Percentiles rank a stretch among this genome's conserved stretches.
phyloP scores from a whole-genome alignment of 1,139 yeast species.

The Candida dubliniensis region DNA sequence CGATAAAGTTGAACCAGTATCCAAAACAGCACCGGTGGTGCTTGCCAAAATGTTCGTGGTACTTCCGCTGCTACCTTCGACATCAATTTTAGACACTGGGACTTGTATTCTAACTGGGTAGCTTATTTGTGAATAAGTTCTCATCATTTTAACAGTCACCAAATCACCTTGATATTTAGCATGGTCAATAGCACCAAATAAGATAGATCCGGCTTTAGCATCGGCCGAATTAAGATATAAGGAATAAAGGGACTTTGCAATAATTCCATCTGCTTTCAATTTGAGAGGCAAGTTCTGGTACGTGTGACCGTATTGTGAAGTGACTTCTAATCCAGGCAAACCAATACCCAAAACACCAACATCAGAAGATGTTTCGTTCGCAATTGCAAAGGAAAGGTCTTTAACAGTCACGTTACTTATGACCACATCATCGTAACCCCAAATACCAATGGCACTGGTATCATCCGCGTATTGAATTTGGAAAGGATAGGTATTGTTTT shows the following conservation, averaged over 20 bases:
- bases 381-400: conserved; percentile 52
- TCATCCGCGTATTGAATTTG: conserved; percentile 62
- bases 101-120: conserved; percentile 15
- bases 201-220: conserved; percentile 26
- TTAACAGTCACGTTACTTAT: conserved; percentile 44
- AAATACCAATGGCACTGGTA: conserved; percentile 58
- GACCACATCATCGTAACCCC: conserved; percentile 50
- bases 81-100: conserved; percentile 18
- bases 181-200: conserved; percentile 43
- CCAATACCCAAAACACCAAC: conserved; percentile 59
- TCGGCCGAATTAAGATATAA: conserved; percentile 45
- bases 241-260: conserved; percentile 51
- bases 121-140: conserved; percentile 8
- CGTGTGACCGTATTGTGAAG: conserved; percentile 18
- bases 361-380: conserved; percentile 40
- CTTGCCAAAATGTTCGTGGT: conserved; percentile 17
- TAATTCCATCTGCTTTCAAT: conserved; percentile 44
- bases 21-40: conserved; percentile 36
- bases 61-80: conserved; percentile 22
- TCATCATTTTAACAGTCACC: conserved; percentile 11
- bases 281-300: conserved; percentile 36
- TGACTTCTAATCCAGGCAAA: conserved; percentile 50
- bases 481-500: conserved; percentile 37
- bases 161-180: conserved; percentile 42
- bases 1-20: conserved; percentile 45